Evolutionary conservation across 2,329 filamentous ascomycete genomes (phyloP).

Genomic region (Exutisphaerella laricina): DNA sequence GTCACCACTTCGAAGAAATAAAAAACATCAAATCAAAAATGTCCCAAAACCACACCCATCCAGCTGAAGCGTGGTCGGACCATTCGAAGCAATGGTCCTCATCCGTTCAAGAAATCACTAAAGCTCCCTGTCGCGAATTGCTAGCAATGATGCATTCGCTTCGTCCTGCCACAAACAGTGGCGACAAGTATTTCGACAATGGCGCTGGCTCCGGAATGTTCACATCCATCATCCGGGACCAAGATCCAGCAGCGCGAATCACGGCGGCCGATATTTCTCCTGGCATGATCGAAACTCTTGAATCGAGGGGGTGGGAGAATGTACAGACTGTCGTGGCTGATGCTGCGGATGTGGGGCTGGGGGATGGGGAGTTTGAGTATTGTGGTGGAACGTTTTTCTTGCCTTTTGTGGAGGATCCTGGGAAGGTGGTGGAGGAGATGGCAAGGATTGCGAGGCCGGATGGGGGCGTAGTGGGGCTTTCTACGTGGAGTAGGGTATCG

Average conservation of each 20-base stretch:
- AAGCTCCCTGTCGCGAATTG: constrained; percentile 9
- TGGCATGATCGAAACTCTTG: constrained; percentile 9
- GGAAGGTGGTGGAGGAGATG: constrained; percentile 29
- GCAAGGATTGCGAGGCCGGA: constrained; percentile 30
- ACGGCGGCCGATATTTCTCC: constrained; percentile 10
- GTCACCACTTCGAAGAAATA: too few relatives aligned
- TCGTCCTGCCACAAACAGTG: constrained; percentile 1
- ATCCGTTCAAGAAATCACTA: constrained; percentile 11
- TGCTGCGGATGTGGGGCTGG: constrained; percentile 8
- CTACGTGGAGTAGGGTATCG: constrained; percentile 7
- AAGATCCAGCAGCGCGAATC: constrained; percentile 5
- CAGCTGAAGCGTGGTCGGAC: constrained; percentile 5
- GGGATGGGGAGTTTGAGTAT: constrained; percentile 7
- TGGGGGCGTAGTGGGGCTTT: constrained; percentile 30
- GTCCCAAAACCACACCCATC: constrained; percentile 8
- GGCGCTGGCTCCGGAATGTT: constrained; percentile 13
- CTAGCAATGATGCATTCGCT: constrained; percentile 2
- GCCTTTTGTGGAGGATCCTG: constrained; percentile 19
- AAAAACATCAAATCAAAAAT: too few relatives aligned
- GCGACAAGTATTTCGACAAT: constrained; percentile 9
- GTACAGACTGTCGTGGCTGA: constrained; percentile 8
- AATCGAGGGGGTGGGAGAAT: constrained; percentile 5
- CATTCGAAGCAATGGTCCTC: constrained; percentile 12
- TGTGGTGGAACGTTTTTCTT: constrained; percentile 11
- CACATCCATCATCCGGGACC: constrained; percentile 5